Evolutionary conservation across 1,284 basidiomycete genomes (phyloP).

Genomic region (Pyrrhoderma lamaoense): DNA sequence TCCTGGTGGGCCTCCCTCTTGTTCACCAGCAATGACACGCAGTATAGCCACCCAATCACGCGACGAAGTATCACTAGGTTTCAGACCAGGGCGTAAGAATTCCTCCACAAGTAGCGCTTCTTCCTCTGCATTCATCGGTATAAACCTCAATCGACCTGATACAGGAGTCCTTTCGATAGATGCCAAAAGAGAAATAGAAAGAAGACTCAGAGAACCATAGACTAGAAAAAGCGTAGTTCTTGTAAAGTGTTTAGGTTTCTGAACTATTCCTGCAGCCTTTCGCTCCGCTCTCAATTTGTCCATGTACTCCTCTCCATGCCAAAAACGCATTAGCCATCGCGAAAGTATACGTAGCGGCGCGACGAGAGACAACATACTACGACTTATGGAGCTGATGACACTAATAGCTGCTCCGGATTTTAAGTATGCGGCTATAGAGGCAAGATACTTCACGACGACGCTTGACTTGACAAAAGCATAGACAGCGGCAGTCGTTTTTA

Average conservation of each 20-base stretch:
- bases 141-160: constrained; percentile 13
- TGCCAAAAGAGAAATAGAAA: constrained; percentile 6
- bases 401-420: constrained; percentile 15
- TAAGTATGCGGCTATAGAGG: constrained; percentile 1
- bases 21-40: constrained; percentile 6
- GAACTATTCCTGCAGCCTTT: background rate
- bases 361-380: constrained; percentile 3
- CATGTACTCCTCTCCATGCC: constrained; percentile 11
- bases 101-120: constrained; percentile 12
- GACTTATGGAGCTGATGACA: background rate
- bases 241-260: constrained; percentile 4
- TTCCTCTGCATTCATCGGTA: constrained; percentile 16
- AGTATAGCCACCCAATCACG: constrained; percentile 16
- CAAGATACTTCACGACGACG: background rate
- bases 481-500: background rate
- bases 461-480: constrained; percentile 3
- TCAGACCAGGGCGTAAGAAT: constrained; percentile 10
- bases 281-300: background rate
- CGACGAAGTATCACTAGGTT: constrained; percentile 1
- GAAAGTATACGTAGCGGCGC: constrained; percentile 6
- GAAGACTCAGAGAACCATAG: background rate
- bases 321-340: constrained; percentile 3
- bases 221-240: constrained; percentile 8
- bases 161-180: constrained; percentile 14
- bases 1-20: constrained; percentile 8